Base-by-base conservation (phyloP, 1,139 yeast genomes). In the Candida frijolesensis region DNA sequence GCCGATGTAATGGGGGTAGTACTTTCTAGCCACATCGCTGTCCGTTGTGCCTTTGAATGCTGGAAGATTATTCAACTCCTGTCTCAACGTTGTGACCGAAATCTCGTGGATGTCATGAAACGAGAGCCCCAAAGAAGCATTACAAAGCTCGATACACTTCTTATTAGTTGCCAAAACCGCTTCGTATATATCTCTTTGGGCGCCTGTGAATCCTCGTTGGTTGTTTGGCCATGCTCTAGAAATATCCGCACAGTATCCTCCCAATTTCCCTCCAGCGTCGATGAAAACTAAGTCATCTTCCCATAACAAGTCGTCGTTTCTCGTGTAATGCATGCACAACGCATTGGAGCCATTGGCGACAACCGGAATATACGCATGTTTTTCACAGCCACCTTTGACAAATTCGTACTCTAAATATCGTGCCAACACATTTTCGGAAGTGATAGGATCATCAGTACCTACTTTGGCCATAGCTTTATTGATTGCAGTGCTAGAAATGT, bases 211-310 rank as follows among this genome's bases (percentile, higher is more conserved):
- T 47, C 82, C 82, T 1, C 82, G 80, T 1, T 79, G 72, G 34
- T 81, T 79, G 48, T 86, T 87, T 10, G 99, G 99, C 98, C 99
- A 95, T 0, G 98, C 87, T 56, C 99, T 78, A 1, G 98, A 91
- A 44, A 95, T 94, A 67, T 95, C 99, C 1, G 98, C 86, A 63
- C 96, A 87, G 67, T 95, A 95, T 0, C 97, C 97, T 29, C 98
- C 99, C 41, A 87, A 70, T 52, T 89, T 81, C 5, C 98, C 99
- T 0, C 96, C 96, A 2, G 99, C 99, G 68, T 95, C 99, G 5
- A 94, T 90, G 46, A 94, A 80, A 7, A 92, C 97, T 75, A 91
- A 70, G 55, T 94, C 98, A 56, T 85, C 91, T 44, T 79, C 77
- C 52, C 79, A 79, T 52, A 92, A 74, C 27, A 86, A 68, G 64